phyloP scores from a whole-genome alignment of 169 alveolate species.

The Cryptosporidium parvum region DNA sequence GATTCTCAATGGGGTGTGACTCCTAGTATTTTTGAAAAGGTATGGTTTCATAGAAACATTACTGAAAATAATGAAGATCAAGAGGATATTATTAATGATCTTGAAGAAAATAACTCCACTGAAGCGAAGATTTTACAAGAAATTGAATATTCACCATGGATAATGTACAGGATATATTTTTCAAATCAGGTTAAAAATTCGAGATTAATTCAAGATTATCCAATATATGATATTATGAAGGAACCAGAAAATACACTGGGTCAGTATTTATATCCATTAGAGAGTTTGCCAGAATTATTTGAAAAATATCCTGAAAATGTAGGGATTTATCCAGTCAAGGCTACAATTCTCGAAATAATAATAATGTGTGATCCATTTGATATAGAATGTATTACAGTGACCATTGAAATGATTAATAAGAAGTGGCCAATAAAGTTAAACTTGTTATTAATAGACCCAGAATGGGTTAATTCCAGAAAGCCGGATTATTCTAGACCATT shows the following conservation, averaged over 20 bases:
- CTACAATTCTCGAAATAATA: constrained; percentile 32
- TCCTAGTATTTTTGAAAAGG: constrained; percentile 53
- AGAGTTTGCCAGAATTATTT: constrained; percentile 29
- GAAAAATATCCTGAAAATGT: constrained; percentile 26
- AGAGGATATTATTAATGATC: not conserved
- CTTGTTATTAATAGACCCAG: constrained; percentile 57
- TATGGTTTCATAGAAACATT: constrained; percentile 43
- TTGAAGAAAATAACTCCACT: not conserved
- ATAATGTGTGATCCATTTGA: constrained; percentile 70
- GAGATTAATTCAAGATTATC: constrained; percentile 13
- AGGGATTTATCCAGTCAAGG: constrained; percentile 66
- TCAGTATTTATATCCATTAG: constrained; percentile 54
- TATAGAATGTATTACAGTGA: constrained; percentile 60
- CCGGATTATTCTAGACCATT: constrained; percentile 44
- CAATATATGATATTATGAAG: constrained; percentile 57
- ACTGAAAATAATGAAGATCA: not conserved
- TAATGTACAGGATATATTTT: constrained; percentile 63
- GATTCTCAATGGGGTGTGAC: constrained; percentile 72
- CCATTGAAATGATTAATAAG: constrained; percentile 30
- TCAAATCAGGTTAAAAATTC: constrained; percentile 25
- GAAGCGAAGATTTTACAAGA: not conserved
- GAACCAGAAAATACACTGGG: constrained; percentile 68
- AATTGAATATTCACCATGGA: constrained; percentile 63
- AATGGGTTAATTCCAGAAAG: constrained; percentile 46
- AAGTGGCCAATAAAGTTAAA: constrained; percentile 65